Percentiles rank a stretch among this genome's conserved stretches.
Conservation (phyloP, 768 basidiomycete genomes). For the Trametes cubensis region DNA sequence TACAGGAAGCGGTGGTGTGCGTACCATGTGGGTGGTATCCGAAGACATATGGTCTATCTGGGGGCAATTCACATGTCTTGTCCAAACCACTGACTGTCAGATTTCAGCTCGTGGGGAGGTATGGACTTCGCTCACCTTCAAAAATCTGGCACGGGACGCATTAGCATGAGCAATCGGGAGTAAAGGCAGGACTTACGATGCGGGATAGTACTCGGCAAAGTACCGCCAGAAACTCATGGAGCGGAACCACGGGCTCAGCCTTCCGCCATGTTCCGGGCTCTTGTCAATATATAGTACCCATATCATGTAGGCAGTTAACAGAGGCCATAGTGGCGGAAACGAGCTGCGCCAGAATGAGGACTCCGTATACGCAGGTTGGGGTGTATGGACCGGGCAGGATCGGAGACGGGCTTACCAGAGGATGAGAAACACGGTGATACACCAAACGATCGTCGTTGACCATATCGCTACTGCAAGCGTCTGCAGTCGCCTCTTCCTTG, state of each 20-base stretch:
- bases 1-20: neutral
- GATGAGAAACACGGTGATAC: constrained; percentile 69
- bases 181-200: constrained; percentile 62
- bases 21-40: constrained; percentile 98
- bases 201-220: constrained; percentile 91
- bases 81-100: neutral
- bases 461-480: constrained; percentile 87
- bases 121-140: constrained; percentile 43
- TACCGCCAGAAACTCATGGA: constrained; percentile 76
- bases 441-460: constrained; percentile 79
- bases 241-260: constrained; percentile 76
- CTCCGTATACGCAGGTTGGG: neutral
- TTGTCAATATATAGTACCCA: constrained; percentile 81
- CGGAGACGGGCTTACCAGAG: constrained; percentile 62
- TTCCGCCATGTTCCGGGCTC: constrained; percentile 72
- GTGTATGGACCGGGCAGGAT: neutral
- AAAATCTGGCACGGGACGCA: constrained; percentile 31
- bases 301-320: constrained; percentile 72
- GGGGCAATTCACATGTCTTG: constrained; percentile 87
- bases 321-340: constrained; percentile 85
- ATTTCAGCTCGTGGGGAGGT: neutral
- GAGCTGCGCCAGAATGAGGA: constrained; percentile 54
- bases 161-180: neutral
- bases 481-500: constrained; percentile 83
- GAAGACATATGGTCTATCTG: constrained; percentile 93